Evolutionary conservation across 495 filamentous ascomycete genomes (phyloP), one percentile per base, ranked within the genome.

Genomic region (Neurospora sublineolata): DNA sequence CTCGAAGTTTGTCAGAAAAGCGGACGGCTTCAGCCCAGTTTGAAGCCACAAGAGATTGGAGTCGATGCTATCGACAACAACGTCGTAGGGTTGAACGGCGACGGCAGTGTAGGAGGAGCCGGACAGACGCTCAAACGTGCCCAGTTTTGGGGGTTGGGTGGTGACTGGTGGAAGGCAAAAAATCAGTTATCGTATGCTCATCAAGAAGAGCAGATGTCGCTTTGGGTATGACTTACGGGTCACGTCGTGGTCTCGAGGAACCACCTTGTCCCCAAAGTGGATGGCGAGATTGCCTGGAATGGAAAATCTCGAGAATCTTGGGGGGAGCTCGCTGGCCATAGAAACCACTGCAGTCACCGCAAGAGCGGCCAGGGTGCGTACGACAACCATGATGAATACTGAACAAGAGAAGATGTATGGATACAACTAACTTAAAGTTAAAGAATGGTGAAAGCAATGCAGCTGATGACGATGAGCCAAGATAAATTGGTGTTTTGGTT

Each of bases 11-110:
- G 77, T 77, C 9, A 80, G 70, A 16, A 71, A 70, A 23, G 78
- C 71, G 36, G 79, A 75, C 37, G 82, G 79, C 14, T 75, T 79
- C 30, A 84, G 77, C 27, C 78, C 80, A 7, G 77, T 82, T 72
- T 84, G 83, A 72, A 83, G 67, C 82, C 83, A 85, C 76, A 82
- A 79, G 38, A 83, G 77, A 20, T 82, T 70, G 16, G 82, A 83
- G 74, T 84, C 82, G 14, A 83, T 76, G 71, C 83, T 80, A 69
- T 84, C 77, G 82, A 83, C 83, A 69, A 84, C 33, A 2, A 80
- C 73, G 30, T 77, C 77, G 67, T 77, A 80, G 23, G 79, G 78
- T 12, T 76, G 73, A 37, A 78, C 76, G 14, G 73, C 72, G 23
- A 83, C 69, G 27, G 75, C 76, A 14, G 52, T 64, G 73, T 78